phyloP scores from a whole-genome alignment of 2,329 filamentous ascomycete genomes.

The Fusarium concolor region DNA sequence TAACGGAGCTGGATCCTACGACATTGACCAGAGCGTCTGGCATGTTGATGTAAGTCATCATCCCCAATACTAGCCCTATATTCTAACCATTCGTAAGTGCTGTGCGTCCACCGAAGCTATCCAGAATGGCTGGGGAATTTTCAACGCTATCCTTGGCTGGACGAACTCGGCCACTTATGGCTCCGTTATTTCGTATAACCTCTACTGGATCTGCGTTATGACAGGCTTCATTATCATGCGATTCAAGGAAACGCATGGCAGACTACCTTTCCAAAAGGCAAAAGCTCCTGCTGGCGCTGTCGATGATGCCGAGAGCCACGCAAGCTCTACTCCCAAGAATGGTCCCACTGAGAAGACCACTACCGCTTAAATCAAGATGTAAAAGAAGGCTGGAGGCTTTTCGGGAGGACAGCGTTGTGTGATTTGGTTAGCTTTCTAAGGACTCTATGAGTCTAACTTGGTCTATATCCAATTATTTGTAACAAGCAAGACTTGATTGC shows the following conservation, averaged over 20 bases:
- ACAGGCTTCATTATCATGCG: constrained; percentile 74
- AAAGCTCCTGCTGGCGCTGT: constrained; percentile 42
- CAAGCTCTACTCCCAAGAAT: constrained; percentile 42
- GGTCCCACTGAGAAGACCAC: constrained; percentile 45
- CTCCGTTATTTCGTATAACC: constrained; percentile 86
- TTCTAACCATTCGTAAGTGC: constrained; percentile 63
- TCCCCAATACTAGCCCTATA: neutral
- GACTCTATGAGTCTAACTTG: constrained; percentile 34
- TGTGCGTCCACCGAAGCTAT: constrained; percentile 78
- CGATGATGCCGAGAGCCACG: constrained; percentile 46
- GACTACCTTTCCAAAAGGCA: constrained; percentile 59
- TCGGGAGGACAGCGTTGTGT: constrained; percentile 6
- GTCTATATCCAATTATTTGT: constrained; percentile 32
- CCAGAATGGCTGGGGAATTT: constrained; percentile 85
- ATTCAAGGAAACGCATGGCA: constrained; percentile 71
- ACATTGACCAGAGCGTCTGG: constrained; percentile 83
- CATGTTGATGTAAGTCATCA: constrained; percentile 75
- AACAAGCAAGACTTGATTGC: constrained; percentile 27
- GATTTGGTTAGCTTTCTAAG: constrained; percentile 20
- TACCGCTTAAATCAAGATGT: constrained; percentile 15
- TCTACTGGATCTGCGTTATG: constrained; percentile 86
- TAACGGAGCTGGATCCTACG: constrained; percentile 78
- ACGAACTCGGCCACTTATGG: constrained; percentile 89
- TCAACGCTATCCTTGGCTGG: constrained; percentile 90
- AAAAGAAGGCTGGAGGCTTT: neutral